Base-by-base conservation (phyloP, 345 rosid species). In the Arabidopsis arenosa region DNA sequence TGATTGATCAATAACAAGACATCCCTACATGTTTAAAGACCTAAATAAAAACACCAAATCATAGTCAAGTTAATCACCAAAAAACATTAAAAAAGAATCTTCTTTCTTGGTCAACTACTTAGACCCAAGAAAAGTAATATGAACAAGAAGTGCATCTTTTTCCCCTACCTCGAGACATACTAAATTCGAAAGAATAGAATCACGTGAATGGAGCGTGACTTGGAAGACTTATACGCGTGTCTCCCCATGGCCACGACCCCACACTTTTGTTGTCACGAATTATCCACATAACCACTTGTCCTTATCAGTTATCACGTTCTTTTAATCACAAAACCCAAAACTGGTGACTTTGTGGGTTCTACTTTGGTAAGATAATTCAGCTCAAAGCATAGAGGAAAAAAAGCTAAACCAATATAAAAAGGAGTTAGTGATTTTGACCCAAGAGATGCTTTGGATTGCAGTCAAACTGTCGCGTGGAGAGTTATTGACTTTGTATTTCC, bases 151-250 rank as follows among this genome's bases (percentile, higher is more conserved):
- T 66, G 68, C 68, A 30, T 58, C 62, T 66, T 65, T 77, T 72
- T 57, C 71, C 15, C 45, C 52, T 56, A 9, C 72, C 56, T 77
- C 76, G 76, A 77, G 76, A 77, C 54, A 45, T 70, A 63, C 40
- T 57, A 39, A 54, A 35, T 55, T 44, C 8, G 52, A 55, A 70
- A 63, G 66, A 63, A 70, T 47, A 76, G 71, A 70, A 77, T 56
- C 80, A 77, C 80, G 80, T 77, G 80, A 77, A 37, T 30, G 41
- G 67, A 70, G 71, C 80, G 75, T 77, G 80, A 55, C 35, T 65
- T 23, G 0, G 52, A 74, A 66, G 72, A 26, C 72, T 70, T 74
- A 28, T 55, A 63, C 66, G 70, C 64, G 68, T 75, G 74, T 75
- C 67, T 57, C n/a, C 17, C 55, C 47, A 40, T 40, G 23, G 6